Percentiles rank a stretch among this genome's conserved stretches.
Evolutionary conservation across 1,284 basidiomycete species (phyloP).

Genomic region (Trichosporon sp.): DNA sequence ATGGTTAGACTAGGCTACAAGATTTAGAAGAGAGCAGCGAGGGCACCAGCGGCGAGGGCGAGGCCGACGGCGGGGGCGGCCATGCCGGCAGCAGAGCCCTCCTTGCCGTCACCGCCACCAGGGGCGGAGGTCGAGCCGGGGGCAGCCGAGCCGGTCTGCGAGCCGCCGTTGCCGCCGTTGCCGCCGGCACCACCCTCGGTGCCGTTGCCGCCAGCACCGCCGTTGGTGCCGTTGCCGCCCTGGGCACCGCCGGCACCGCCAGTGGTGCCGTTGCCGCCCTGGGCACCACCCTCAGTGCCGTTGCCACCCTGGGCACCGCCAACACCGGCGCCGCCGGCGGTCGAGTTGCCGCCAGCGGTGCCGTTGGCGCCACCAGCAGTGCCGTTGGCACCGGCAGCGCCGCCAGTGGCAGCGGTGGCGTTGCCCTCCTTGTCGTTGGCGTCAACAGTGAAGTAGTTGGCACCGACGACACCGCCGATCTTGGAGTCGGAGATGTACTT

Average conservation of each 20-base stretch:
- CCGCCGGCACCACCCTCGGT: not conserved
- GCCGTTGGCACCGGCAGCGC: constrained; percentile 12
- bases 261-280: not conserved
- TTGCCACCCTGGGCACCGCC: too few relatives aligned
- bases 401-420: constrained; percentile 52
- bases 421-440: constrained; percentile 53
- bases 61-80: constrained; percentile 11
- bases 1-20: not conserved
- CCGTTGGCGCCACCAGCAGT: constrained; percentile 13
- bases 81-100: constrained; percentile 1
- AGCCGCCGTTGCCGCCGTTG: not conserved
- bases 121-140: constrained; percentile 11
- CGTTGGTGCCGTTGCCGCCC: not conserved
- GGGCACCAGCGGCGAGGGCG: constrained; percentile 23
- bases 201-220: not conserved
- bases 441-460: constrained; percentile 70
- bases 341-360: not conserved
- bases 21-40: constrained; percentile 29
- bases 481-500: constrained; percentile 40
- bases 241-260: not conserved
- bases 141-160: not conserved
- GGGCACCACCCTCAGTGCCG: constrained; percentile 5
- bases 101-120: not conserved
- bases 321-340: constrained; percentile 4
- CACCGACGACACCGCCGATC: constrained; percentile 45